phyloP scores from a whole-genome alignment of 2,329 filamentous ascomycete genomes.

The Ascochyta rabiei region DNA sequence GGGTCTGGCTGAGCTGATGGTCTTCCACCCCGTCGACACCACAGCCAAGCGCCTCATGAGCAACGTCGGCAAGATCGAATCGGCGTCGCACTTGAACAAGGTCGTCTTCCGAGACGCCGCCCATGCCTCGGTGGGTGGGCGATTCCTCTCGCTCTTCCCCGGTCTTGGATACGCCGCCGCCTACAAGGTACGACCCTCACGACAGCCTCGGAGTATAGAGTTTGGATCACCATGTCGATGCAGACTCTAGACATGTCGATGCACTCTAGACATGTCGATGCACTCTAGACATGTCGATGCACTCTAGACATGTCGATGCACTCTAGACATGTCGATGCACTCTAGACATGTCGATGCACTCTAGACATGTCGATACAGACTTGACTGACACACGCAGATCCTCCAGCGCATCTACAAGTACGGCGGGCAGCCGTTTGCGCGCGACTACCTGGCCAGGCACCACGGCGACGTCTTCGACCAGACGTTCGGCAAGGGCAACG shows the following conservation, averaged over 20 bases:
- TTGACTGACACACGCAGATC: constrained; percentile 58
- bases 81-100: constrained; percentile 72
- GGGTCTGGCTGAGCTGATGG: constrained; percentile 88
- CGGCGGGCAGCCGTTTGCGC: constrained; percentile 92
- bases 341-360: no score
- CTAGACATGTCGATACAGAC: no score
- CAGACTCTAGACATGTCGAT: no score
- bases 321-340: no score
- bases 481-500: constrained; percentile 93
- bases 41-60: constrained; percentile 99
- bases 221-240: no score
- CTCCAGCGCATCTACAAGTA: constrained; percentile 99
- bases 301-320: no score
- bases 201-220: no score
- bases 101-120: constrained; percentile 96
- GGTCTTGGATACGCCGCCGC: constrained; percentile 96
- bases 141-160: constrained; percentile 95
- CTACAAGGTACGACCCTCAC: constrained; percentile 72
- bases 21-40: constrained; percentile 86
- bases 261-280: no score
- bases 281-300: no score
- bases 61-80: constrained; percentile 79
- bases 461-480: constrained; percentile 83
- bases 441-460: constrained; percentile 83
- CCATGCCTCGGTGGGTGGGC: constrained; percentile 68